Evolutionary conservation across 345 rosid species (phyloP).

Genomic region (Rhodamnia rubescens): DNA sequence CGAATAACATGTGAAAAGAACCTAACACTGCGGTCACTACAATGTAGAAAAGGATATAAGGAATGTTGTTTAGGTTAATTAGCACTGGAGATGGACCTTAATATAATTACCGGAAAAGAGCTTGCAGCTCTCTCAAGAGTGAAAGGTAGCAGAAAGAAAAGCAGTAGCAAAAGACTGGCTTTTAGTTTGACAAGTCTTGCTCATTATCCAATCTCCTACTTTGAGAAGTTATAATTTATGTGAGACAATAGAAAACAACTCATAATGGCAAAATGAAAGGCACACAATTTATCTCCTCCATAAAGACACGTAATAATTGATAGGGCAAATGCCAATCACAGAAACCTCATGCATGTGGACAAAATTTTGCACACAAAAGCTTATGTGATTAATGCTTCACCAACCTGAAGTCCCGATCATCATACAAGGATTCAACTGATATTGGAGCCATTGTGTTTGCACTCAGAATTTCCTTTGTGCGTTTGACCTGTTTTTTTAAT

Average conservation of each 20-base stretch:
- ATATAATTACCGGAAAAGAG: background rate
- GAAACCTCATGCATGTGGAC: background rate
- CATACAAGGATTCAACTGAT: conserved; percentile 90
- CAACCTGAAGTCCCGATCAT: conserved; percentile 92
- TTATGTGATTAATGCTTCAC: background rate
- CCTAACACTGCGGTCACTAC: background rate
- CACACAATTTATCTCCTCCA: background rate
- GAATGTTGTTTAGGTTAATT: background rate
- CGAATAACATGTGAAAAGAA: background rate
- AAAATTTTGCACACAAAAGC: background rate
- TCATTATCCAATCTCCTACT: background rate
- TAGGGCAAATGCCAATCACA: background rate
- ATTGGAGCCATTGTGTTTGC: conserved; percentile 87
- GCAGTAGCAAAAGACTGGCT: background rate
- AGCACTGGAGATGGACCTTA: background rate
- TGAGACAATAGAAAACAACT: background rate
- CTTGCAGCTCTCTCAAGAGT: background rate
- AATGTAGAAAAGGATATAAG: background rate
- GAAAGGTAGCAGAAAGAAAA: background rate
- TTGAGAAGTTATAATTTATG: background rate
- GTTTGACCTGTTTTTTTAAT: conserved; percentile 95
- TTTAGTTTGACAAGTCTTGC: background rate
- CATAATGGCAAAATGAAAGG: background rate
- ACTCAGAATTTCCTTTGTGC: conserved; percentile 95
- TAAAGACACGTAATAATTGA: background rate